phyloP scores from a whole-genome alignment of 495 filamentous ascomycete genomes.

The Penicillium turbatum region DNA sequence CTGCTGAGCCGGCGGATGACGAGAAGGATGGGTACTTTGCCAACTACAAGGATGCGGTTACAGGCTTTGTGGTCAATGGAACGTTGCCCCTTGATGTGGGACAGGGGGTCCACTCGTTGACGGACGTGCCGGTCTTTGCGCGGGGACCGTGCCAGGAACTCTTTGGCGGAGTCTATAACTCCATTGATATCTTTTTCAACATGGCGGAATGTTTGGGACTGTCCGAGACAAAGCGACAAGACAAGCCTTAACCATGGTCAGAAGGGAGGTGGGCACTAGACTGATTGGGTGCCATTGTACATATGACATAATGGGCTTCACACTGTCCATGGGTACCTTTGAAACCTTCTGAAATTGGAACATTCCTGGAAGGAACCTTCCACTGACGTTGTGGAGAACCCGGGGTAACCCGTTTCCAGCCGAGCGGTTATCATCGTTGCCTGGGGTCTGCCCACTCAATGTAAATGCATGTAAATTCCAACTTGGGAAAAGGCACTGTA shows the following conservation, averaged over 20 bases:
- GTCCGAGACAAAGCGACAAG: constrained; percentile 23
- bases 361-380: too few relatives aligned
- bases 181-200: constrained; percentile 67
- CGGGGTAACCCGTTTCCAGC: too few relatives aligned
- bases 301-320: neutral
- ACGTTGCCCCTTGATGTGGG: constrained; percentile 53
- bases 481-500: too few relatives aligned
- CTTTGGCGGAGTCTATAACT: constrained; percentile 65
- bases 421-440: too few relatives aligned
- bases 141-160: constrained; percentile 66
- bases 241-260: neutral
- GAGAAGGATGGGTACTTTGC: constrained; percentile 51
- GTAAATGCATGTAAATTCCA: too few relatives aligned
- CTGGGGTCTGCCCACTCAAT: too few relatives aligned
- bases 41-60: constrained; percentile 57
- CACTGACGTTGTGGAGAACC: too few relatives aligned
- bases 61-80: constrained; percentile 64
- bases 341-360: too few relatives aligned
- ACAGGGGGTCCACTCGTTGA: constrained; percentile 68
- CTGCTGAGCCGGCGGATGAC: constrained; percentile 39
- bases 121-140: constrained; percentile 71
- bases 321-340: neutral
- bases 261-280: neutral
- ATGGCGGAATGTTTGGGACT: constrained; percentile 67
- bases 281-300: neutral